Conservation (phyloP, 805 yeast genomes). For the Nakazawaea peltata region DNA sequence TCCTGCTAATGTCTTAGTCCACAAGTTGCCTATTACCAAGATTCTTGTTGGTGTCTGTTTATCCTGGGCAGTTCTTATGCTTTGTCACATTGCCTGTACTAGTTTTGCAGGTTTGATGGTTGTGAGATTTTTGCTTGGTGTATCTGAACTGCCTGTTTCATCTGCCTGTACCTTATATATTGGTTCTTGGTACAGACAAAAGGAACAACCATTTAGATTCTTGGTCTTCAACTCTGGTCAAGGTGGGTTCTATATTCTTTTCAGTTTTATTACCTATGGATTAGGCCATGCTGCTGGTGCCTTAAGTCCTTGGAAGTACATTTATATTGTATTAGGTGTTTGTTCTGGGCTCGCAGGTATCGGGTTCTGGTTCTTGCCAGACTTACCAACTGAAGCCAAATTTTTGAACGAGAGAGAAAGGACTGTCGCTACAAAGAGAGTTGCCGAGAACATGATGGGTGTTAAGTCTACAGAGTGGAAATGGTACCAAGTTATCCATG, state of each 20-base stretch:
- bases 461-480: constrained; percentile 21
- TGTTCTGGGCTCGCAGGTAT: constrained; percentile 17
- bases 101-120: constrained; percentile 27
- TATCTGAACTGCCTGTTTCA: constrained; percentile 27
- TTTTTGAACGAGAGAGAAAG: constrained; percentile 20
- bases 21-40: constrained; percentile 24
- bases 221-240: constrained; percentile 19
- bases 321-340: constrained; percentile 19
- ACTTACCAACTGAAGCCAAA: constrained; percentile 18
- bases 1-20: constrained; percentile 32
- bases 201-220: constrained; percentile 24
- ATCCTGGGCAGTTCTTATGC: constrained; percentile 27
- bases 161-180: constrained; percentile 23
- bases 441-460: constrained; percentile 22
- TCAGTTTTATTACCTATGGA: constrained; percentile 20
- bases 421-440: constrained; percentile 17
- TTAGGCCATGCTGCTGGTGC: constrained; percentile 21
- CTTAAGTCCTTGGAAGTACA: constrained; percentile 14
- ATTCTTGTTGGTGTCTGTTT: constrained; percentile 19
- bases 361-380: constrained; percentile 18
- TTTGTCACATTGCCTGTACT: constrained; percentile 25
- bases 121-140: constrained; percentile 26
- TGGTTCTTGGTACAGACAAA: constrained; percentile 23
- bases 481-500: constrained; percentile 15
- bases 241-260: constrained; percentile 22